Evolutionary conservation across 2,329 filamentous ascomycete species (phyloP), one percentile per base, ranked within the genome.

Genomic region (Diplodia scrobiculata): DNA sequence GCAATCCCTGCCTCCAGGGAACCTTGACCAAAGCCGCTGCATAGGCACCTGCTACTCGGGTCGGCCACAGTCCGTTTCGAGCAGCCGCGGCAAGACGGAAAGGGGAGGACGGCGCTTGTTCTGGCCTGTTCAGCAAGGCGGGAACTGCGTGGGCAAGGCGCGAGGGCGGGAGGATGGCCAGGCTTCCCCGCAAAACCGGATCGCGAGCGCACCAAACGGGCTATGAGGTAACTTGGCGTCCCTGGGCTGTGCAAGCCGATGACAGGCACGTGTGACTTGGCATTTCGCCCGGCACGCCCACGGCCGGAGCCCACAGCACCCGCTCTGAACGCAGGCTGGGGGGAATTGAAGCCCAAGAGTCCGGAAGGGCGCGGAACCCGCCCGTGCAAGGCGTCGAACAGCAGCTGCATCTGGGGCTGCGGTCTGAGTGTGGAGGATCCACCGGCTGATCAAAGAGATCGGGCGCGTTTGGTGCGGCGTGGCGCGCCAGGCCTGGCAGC

Each of bases 101-200:
- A 38, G 25, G 11, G 11, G 25, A 32, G 55, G 38, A 17, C 38
- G 38, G 38, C 55, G 55, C 25, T 19, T 29, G 10, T 29, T n/a
- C 38, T 45, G 38, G 17, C 38, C 17, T 9, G 14, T 45, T n/a
- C 38, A 19, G 52, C 29, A 17, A 9, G 17, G 27, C 34, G 34
- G 21, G 36, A 41, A 21, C 13, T 36, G 53, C 36, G 17, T 34
- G 36, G 36, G 54, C 21, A 47, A 7, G 25, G 47, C 41, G 53
- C 34, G 38, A 27, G 34, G 32, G 25, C 27, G 58, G 58, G 11
- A 48, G n/a, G 38, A 62, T 29, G n/a, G 58, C 58, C 58, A 62
- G 58, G 41, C 58, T 62, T 62, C 58, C 58, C 58, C 58, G 58
- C 58, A 62, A 47, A 48, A 58, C 27, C 34, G 32, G 32, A 55